phyloP scores from a whole-genome alignment of 2,329 filamentous ascomycete genomes.

The Gnomoniopsis sp. region DNA sequence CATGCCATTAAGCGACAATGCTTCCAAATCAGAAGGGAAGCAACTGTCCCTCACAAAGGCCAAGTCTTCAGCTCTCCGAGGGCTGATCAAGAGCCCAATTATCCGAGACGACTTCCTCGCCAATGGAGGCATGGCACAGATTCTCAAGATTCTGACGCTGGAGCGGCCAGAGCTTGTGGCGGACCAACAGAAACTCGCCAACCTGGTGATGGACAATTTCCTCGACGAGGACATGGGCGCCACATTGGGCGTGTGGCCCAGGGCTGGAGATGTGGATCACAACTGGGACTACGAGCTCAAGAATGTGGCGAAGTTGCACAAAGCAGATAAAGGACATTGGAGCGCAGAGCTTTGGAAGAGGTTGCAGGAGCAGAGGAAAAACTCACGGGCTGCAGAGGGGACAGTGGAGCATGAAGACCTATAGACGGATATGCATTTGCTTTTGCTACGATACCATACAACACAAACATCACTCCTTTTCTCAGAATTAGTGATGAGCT shows the following conservation, averaged over 20 bases:
- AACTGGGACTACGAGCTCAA: conserved; percentile 56
- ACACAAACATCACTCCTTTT: neutral
- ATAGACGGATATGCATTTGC: neutral
- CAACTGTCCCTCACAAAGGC: conserved; percentile 27
- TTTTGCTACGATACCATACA: neutral
- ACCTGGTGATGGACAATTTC: conserved; percentile 62
- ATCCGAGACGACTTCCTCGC: conserved; percentile 56
- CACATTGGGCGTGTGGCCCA: conserved; percentile 53
- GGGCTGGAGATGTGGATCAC: conserved; percentile 34
- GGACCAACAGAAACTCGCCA: conserved; percentile 51
- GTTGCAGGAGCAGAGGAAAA: conserved; percentile 28
- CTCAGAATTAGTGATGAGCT: neutral
- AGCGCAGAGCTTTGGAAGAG: conserved; percentile 38
- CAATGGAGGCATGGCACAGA: conserved; percentile 48
- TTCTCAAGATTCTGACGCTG: conserved; percentile 50
- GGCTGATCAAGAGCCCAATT: conserved; percentile 50
- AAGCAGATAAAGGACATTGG: conserved; percentile 40
- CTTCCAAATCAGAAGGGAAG: conserved; percentile 21
- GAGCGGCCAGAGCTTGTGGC: conserved; percentile 45
- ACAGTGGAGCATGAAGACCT: conserved; percentile 7
- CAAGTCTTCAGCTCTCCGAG: conserved; percentile 50
- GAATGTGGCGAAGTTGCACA: conserved; percentile 34
- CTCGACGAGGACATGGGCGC: conserved; percentile 65
- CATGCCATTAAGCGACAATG: conserved; percentile 4
- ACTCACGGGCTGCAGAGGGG: neutral